Conservation (phyloP, 257 asterid species). For the Capsicum baccatum region DNA sequence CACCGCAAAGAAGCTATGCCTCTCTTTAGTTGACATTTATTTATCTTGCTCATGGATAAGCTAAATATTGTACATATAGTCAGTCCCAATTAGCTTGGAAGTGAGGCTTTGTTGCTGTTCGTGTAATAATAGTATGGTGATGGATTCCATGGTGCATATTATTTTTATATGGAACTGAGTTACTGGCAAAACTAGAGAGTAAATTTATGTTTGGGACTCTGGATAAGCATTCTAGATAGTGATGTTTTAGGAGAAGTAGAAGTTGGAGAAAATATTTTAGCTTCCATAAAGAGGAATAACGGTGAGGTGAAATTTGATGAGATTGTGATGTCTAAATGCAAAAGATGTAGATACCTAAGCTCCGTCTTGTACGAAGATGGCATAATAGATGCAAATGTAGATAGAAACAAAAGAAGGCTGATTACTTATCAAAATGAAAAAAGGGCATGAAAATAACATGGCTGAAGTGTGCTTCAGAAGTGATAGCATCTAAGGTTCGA, state of each 20-base stretch:
- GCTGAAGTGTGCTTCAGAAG: background rate
- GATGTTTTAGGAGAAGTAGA: slow-evolving; percentile 4
- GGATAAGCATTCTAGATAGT: slow-evolving; percentile 11
- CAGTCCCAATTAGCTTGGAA: background rate
- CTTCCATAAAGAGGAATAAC: background rate
- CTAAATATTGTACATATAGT: background rate
- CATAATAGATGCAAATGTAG: background rate
- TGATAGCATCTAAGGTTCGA: background rate
- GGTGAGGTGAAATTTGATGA: background rate
- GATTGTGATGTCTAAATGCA: background rate
- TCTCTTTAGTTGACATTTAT: background rate
- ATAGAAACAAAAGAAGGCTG: background rate
- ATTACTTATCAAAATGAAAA: background rate
- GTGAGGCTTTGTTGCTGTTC: slow-evolving; percentile 5
- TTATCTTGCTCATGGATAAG: background rate
- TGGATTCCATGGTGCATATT: slow-evolving; percentile 9
- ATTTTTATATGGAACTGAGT: background rate
- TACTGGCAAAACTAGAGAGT: background rate
- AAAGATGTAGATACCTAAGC: background rate
- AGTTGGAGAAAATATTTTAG: slow-evolving; percentile 14
- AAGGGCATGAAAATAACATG: background rate
- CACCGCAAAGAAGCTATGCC: too few species aligned
- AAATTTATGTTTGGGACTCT: background rate
- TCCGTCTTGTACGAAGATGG: background rate
- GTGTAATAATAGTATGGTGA: background rate